These are phyloP conservation scores for Larix kaempferi DNA, from an alignment of 75 land plant genomes.

Conservation along the genomic window DNA sequence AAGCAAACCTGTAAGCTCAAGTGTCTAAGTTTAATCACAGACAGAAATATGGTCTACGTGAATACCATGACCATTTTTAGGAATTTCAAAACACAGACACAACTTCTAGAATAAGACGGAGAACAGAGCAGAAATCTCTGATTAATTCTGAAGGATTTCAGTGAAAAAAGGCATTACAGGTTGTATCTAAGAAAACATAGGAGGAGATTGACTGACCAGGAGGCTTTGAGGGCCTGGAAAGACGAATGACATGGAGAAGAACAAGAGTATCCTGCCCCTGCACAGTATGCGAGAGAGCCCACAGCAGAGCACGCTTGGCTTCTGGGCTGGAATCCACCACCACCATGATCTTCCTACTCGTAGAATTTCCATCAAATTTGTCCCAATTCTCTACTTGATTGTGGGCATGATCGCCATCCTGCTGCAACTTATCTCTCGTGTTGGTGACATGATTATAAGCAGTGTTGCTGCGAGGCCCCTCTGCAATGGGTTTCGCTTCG, in stretches of 20 bases:
- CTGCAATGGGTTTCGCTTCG: constrained; percentile 25
- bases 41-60: no score
- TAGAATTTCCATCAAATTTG: constrained; percentile 8
- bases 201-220: constrained; percentile 3
- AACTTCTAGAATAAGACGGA: no score
- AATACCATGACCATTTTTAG: no score
- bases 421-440: not conserved
- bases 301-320: constrained; percentile 47
- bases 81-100: no score
- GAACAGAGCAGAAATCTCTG: no score
- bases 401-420: constrained; percentile 8
- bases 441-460: not conserved
- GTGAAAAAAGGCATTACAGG: no score
- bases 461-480: constrained; percentile 3
- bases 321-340: constrained; percentile 52
- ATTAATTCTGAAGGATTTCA: no score
- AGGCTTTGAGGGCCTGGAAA: constrained; percentile 4
- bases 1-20: no score
- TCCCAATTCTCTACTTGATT: constrained; percentile 9
- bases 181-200: no score
- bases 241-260: constrained; percentile 35
- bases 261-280: constrained; percentile 37
- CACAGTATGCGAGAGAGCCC: constrained; percentile 63
- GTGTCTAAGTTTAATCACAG: no score
- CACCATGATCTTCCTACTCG: constrained; percentile 41